These are phyloP conservation scores for Venturia aucupariae DNA, from an alignment of 2,329 filamentous ascomycete genomes.

Conservation along the genomic window DNA sequence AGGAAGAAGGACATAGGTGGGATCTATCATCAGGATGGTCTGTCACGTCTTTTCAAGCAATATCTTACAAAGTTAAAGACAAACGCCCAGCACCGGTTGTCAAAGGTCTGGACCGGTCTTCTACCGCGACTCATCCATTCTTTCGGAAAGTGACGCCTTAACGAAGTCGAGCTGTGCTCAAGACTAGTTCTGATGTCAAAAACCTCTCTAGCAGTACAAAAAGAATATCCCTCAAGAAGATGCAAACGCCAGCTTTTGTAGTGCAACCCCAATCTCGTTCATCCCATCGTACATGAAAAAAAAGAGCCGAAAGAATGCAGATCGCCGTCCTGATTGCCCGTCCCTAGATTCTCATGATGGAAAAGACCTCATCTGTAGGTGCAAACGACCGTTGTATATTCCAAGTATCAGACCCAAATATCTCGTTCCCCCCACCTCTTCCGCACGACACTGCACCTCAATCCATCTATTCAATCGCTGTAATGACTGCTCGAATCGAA, in stretches of 20 bases:
- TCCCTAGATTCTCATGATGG: neutral
- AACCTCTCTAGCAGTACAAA: neutral
- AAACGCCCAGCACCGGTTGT: too few species aligned
- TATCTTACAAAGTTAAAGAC: too few species aligned
- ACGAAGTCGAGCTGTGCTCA: neutral
- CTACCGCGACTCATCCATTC: too few species aligned
- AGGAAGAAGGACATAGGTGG: too few species aligned
- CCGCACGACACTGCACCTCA: neutral
- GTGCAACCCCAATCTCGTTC: neutral
- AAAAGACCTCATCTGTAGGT: neutral
- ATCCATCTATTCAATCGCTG: neutral
- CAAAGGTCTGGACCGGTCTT: too few species aligned
- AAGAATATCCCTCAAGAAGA: neutral
- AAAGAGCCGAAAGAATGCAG: neutral
- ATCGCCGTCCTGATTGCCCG: neutral
- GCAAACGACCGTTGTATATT: neutral
- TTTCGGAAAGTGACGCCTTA: too few species aligned
- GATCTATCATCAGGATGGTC: too few species aligned
- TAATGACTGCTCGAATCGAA: neutral
- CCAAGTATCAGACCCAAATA: neutral
- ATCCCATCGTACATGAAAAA: neutral
- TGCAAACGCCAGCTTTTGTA: neutral
- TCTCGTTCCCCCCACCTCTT: neutral
- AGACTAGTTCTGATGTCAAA: neutral
- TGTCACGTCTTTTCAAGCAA: too few species aligned